Conservation (phyloP, 306 rosid genomes). For the Comarum palustre region DNA sequence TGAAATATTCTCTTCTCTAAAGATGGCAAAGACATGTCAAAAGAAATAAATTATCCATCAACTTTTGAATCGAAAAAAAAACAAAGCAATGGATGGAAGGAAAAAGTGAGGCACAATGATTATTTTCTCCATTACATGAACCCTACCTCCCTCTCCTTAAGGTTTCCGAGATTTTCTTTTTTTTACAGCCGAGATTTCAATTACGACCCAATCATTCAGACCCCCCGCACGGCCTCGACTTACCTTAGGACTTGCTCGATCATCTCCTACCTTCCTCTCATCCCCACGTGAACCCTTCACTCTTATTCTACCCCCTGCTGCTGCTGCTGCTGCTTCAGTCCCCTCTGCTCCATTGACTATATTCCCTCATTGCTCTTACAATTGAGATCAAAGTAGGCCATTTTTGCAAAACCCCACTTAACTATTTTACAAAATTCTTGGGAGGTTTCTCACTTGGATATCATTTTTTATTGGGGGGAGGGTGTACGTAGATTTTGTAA, state of each 20-base stretch:
- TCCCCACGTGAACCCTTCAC: slow-evolving; percentile 34
- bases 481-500: not conserved
- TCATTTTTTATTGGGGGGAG: not conserved
- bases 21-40: not conserved
- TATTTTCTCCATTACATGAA: slow-evolving; percentile 31
- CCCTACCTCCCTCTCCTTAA: slow-evolving; percentile 14
- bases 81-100: slow-evolving; percentile 1
- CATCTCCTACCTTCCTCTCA: slow-evolving; percentile 39
- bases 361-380: slow-evolving; percentile 19
- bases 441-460: not conserved
- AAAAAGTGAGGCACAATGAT: slow-evolving; percentile 27
- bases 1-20: not conserved
- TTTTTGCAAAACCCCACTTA: slow-evolving; percentile 21
- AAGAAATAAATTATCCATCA: slow-evolving; percentile 7
- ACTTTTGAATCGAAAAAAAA: not conserved
- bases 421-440: slow-evolving; percentile 9
- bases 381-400: slow-evolving; percentile 17
- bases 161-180: slow-evolving; percentile 22
- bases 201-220: slow-evolving; percentile 37
- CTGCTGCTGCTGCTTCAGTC: slow-evolving; percentile 9
- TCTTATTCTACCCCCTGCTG: not conserved
- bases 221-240: slow-evolving; percentile 35
- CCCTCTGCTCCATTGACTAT: slow-evolving; percentile 7
- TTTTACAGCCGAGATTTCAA: slow-evolving; percentile 39
- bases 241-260: not conserved